Base-by-base conservation (phyloP, 176 grass and related monocot genomes). In the Areca catechu region DNA sequence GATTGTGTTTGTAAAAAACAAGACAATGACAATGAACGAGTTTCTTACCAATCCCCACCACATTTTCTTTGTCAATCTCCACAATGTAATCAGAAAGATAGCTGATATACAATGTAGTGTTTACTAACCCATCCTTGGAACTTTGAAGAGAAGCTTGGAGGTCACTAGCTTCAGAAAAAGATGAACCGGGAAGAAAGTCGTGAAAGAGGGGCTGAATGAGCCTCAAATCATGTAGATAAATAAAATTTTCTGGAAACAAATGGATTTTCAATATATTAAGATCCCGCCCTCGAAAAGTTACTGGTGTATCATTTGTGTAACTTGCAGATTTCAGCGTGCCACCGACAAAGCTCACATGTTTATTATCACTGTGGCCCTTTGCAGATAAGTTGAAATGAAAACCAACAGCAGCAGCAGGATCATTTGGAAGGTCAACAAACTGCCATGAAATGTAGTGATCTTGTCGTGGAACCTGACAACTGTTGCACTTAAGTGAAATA, bases 31-130 rank as follows among this genome's bases (percentile, higher is more conserved):
- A 43, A 43, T 12, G 10, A 68, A 75, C 57, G 19, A 63, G 14
- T 61, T 53, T 43, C 82, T 78, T 78, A 97, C 86, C 83, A 48
- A 81, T 80, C 53, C 86, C 83, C 50, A 91, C 25, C 18, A 74
- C 78, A 58, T 70, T 90, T 85, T 97, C 80, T 20, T 79, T 90
- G 29, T 75, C 64, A 53, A 97, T 85, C 72, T 97, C 86, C 69
- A 97, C 83, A 5, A 97, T 91, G 29, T 90, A 97, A 63, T 97
- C 81, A n/a, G 92, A 88, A 73, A 87, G 86, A 71, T 85, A 97
- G 62, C 80, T 88, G 53, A 91, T 79, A 64, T 72, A 88, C 53
- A 97, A 63, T 14, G 92, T 91, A 17, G 83, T 91, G 50, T 97
- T 97, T 77, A 97, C 49, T 47, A 97, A 70, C 74, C 83, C 92